Evolutionary conservation across 129 eudicot genomes (phyloP).

Genomic region (Artemisia tridentata): DNA sequence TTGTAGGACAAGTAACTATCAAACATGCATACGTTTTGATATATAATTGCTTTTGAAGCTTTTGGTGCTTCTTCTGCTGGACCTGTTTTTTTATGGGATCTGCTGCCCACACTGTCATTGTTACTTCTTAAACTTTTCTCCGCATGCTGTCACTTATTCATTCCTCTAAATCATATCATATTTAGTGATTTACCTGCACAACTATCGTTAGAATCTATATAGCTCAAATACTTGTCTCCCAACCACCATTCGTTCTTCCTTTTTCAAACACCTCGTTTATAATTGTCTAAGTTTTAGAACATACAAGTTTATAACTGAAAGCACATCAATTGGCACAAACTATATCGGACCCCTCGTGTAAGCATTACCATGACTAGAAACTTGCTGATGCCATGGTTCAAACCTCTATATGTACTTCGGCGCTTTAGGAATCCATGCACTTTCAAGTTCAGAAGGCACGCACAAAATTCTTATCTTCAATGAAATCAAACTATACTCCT

Average conservation of each 20-base stretch:
- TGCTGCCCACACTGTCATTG: constrained; percentile 39
- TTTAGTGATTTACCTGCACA: neutral
- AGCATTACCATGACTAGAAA: too few relatives aligned
- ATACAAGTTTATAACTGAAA: too few relatives aligned
- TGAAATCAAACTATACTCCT: too few relatives aligned
- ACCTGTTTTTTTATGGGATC: constrained; percentile 48
- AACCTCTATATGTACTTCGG: too few relatives aligned
- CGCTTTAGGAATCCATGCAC: too few relatives aligned
- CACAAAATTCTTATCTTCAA: too few relatives aligned
- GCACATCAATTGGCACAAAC: too few relatives aligned
- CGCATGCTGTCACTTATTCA: constrained; percentile 21
- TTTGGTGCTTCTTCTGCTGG: constrained; percentile 12
- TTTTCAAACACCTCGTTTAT: too few relatives aligned
- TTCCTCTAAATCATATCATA: neutral
- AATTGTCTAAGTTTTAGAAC: too few relatives aligned
- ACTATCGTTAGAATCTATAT: neutral
- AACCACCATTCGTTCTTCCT: neutral
- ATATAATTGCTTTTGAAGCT: constrained; percentile 19
- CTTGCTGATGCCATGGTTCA: too few relatives aligned
- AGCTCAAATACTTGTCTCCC: constrained; percentile 2
- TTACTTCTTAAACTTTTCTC: constrained; percentile 10
- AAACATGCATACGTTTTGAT: constrained; percentile 25
- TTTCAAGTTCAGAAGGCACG: too few relatives aligned
- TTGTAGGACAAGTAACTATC: constrained; percentile 25
- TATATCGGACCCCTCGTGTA: too few relatives aligned